These are phyloP conservation scores for Salicornia ramosissima DNA, from an alignment of 148 eudicot genomes.

Conservation along the genomic window DNA sequence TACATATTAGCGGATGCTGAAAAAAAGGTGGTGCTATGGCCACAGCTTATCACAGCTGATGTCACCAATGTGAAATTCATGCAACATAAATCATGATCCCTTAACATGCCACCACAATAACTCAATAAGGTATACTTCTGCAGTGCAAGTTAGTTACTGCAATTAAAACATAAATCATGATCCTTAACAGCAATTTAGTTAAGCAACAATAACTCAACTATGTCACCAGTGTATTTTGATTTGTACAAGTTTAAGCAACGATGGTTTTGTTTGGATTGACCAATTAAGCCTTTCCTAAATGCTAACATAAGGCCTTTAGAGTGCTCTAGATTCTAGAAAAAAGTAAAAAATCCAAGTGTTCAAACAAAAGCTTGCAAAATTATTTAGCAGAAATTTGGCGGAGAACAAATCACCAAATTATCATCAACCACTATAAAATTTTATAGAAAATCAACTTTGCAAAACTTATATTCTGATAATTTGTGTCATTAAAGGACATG, in stretches of 20 bases:
- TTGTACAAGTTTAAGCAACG: too few relatives aligned
- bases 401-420: background rate
- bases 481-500: too few relatives aligned
- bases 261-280: background rate
- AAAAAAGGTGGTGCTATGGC: background rate
- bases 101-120: background rate
- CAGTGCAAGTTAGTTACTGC: background rate
- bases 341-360: background rate
- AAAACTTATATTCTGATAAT: background rate
- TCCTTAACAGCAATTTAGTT: too few relatives aligned
- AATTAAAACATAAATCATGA: too few relatives aligned
- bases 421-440: background rate
- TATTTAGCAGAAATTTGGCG: background rate
- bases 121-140: background rate
- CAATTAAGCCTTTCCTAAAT: background rate
- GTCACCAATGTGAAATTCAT: background rate
- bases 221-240: too few relatives aligned
- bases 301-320: too few relatives aligned
- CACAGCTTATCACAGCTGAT: background rate
- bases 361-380: background rate
- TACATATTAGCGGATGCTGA: background rate
- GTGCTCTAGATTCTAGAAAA: background rate
- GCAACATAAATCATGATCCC: background rate
- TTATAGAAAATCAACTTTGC: background rate
- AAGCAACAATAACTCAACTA: too few relatives aligned